Base-by-base conservation (phyloP, 257 asterid genomes). In the Salvia miltiorrhiza region DNA sequence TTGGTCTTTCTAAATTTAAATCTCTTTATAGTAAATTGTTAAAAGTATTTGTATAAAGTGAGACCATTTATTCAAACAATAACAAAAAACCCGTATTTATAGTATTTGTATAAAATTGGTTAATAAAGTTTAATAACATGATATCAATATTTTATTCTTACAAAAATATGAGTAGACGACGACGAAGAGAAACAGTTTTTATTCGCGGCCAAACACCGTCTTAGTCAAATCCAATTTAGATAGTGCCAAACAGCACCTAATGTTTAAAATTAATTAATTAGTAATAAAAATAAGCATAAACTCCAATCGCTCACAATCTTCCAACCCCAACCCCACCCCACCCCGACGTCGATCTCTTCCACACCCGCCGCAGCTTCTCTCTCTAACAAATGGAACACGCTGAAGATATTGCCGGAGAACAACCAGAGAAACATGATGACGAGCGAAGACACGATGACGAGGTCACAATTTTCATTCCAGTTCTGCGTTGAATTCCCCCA, bases 371-470 rank as follows among this genome's bases (percentile, higher is more conserved):
- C 48, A 35, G 23, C 28, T 17, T 21, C 14, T 28, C 59, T 63
- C 40, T 63, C 53, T 40, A 17, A 61, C 53, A 72, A 81, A 92
- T 93, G 98, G 97, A 90, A 72, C 90, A 82, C 68, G 68, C 86
- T 7, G 98, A 88, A 67, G 95, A 85, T 65, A 57, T 68, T 63
- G 88, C 79, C 49, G 90, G 83, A 30, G 95, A 86, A 63, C 83
- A 78, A 68, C 91, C 62, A 11, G 96, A 80, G 63, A 90, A 86
- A 65, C 95, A 84, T 20, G 92, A 87, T 41, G 95, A 84, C 66
- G 96, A 90, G 76, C 93, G 86, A 72, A 79, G 71, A 37, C 76
- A 64, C 79, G 78, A 71, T 14, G 79, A 74, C 69, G 84, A 81
- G 83, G 86, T 78, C 76, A 12, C 66, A 39, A 6, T 65, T 66